These are phyloP conservation scores for Phytophthora hibernalis DNA, from an alignment of 352 stramenopile genomes.

Conservation along the genomic window DNA sequence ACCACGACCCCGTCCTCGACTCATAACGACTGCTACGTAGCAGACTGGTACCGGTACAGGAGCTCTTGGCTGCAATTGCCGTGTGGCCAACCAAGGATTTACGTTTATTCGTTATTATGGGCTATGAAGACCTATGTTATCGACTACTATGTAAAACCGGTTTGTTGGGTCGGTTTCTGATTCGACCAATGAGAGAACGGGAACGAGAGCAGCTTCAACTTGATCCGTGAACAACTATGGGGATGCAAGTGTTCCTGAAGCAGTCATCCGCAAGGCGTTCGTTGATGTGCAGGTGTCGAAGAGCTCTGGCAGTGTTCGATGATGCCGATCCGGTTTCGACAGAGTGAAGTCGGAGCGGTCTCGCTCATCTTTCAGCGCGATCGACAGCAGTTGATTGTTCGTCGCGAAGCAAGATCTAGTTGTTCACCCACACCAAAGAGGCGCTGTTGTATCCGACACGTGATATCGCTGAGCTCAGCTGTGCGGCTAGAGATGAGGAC, in stretches of 20 bases:
- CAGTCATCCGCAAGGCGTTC: constrained; percentile 22
- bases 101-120: constrained; percentile 10
- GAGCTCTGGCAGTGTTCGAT: constrained; percentile 13
- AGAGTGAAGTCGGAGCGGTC: neutral
- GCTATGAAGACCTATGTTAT: neutral
- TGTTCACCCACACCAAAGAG: neutral
- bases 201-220: constrained; percentile 24
- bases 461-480: neutral
- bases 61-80: too few species aligned
- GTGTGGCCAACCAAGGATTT: constrained; percentile 28
- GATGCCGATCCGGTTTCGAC: neutral
- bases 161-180: neutral
- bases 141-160: neutral
- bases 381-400: neutral
- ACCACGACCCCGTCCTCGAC: constrained; percentile 64
- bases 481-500: neutral
- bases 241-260: neutral
- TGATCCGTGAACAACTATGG: neutral
- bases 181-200: constrained; percentile 10
- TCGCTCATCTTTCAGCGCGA: neutral
- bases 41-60: too few species aligned
- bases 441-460: neutral
- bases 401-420: neutral
- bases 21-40: constrained; percentile 59
- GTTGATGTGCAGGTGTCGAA: neutral